Conservation (phyloP, 768 basidiomycete genomes). For the Chalciporus pseudorubinellus region DNA sequence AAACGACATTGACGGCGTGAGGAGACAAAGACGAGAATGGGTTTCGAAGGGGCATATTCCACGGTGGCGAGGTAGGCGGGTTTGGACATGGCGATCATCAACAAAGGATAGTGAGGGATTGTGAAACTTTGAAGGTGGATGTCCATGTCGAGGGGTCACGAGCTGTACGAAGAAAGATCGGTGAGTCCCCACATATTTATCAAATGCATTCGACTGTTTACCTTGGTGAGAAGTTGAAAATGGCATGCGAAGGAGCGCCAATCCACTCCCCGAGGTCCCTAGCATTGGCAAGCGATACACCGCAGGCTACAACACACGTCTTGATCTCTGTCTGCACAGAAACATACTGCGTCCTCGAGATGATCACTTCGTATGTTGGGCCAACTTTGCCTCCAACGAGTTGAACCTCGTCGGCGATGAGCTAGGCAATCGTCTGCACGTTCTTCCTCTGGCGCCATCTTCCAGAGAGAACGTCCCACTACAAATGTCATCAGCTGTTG, state of each 20-base stretch:
- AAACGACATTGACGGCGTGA: constrained; percentile 92
- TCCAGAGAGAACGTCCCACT: constrained; percentile 95
- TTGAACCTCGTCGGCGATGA: constrained; percentile 96
- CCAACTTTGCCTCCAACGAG: constrained; percentile 95
- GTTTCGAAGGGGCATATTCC: constrained; percentile 82
- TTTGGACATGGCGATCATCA: constrained; percentile 99
- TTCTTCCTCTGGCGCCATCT: constrained; percentile 97
- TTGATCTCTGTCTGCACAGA: constrained; percentile 90
- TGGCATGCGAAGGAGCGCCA: constrained; percentile 87
- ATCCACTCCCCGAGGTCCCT: constrained; percentile 98
- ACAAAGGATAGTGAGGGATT: constrained; percentile 93
- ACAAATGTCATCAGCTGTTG: no score
- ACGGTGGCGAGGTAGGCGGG: constrained; percentile 91
- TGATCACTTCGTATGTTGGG: constrained; percentile 95
- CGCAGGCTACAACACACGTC: constrained; percentile 92
- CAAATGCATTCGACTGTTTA: no score
- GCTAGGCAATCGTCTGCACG: constrained; percentile 84
- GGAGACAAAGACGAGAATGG: constrained; percentile 90
- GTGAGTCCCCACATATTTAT: not conserved
- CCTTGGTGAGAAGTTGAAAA: constrained; percentile 98
- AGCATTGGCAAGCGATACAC: constrained; percentile 94
- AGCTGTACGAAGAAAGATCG: constrained; percentile 44
- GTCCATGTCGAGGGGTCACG: constrained; percentile 95
- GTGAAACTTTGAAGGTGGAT: constrained; percentile 95
- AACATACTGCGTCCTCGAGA: constrained; percentile 96